Evolutionary conservation across 176 grass and related monocot genomes (phyloP).

Genomic region (Oryza brachyantha): DNA sequence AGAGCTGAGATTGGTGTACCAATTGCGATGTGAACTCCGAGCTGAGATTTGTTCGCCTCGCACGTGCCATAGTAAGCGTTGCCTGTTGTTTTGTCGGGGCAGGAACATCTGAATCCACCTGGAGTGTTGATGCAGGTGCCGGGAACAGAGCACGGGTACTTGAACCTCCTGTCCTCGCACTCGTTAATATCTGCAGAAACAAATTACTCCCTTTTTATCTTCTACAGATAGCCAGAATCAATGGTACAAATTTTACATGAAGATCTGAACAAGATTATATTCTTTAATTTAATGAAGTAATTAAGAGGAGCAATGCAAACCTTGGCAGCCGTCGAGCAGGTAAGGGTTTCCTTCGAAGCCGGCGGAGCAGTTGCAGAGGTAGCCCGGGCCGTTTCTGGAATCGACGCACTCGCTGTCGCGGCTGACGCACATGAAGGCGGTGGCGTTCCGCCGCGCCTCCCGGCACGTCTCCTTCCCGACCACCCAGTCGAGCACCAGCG

Average conservation of each 20-base stretch:
- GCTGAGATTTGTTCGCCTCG: conserved; percentile 1
- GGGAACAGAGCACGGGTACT: conserved; percentile 41
- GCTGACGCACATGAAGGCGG: conserved; percentile 44
- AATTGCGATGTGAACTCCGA: conserved; percentile 30
- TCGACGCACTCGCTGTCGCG: conserved; percentile 25
- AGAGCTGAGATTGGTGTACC: conserved; percentile 4
- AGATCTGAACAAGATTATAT: no score
- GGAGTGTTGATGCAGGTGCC: conserved; percentile 38
- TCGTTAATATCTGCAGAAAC: conserved; percentile 54
- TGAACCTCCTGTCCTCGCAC: conserved; percentile 3
- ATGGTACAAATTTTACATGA: no score
- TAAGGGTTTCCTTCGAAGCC: conserved; percentile 64
- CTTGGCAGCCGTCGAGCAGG: conserved; percentile 42
- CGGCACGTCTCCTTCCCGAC: conserved; percentile 32
- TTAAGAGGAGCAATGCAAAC: no score
- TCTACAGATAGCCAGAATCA: background rate
- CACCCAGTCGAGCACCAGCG: conserved; percentile 56
- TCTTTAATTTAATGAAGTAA: no score
- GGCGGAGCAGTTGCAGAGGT: conserved; percentile 50
- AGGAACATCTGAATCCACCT: conserved; percentile 42
- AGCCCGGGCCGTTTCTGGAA: conserved; percentile 29
- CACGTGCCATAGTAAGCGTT: conserved; percentile 21
- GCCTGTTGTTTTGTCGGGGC: conserved; percentile 25
- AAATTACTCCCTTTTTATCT: background rate
- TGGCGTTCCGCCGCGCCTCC: conserved; percentile 12